phyloP scores from a whole-genome alignment of 768 basidiomycete species.

The Mycena latifolia region DNA sequence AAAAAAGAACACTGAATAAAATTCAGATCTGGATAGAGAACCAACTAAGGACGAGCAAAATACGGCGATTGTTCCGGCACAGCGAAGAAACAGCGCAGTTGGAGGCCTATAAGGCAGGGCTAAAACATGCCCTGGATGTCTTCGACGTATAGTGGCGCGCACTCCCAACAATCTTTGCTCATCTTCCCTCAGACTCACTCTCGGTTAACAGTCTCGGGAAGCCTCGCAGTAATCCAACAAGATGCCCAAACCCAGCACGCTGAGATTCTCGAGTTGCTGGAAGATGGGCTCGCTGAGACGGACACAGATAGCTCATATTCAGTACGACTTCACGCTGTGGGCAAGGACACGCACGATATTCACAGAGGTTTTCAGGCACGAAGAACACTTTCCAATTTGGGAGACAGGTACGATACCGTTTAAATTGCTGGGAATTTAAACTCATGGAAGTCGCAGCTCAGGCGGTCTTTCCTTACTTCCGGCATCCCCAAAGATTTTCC shows the following conservation, averaged over 20 bases:
- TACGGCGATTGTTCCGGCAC: conserved; percentile 7
- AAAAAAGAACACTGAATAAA: conserved; percentile 7
- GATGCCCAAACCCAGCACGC: background rate
- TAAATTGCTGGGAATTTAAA: too few relatives aligned
- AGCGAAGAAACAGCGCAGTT: conserved; percentile 9
- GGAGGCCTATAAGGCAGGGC: conserved; percentile 12
- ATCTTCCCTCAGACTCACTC: background rate
- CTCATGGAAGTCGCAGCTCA: background rate
- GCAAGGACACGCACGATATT: background rate
- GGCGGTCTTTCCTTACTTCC: background rate
- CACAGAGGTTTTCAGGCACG: background rate
- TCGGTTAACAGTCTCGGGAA: background rate
- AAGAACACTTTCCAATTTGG: background rate
- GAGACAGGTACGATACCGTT: background rate
- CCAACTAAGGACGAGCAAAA: conserved; percentile 9
- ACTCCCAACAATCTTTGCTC: background rate
- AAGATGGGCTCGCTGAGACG: background rate
- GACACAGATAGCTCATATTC: conserved; percentile 7
- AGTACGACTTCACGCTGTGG: background rate
- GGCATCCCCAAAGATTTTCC: background rate
- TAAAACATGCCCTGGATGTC: conserved; percentile 2
- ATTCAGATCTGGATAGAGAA: conserved; percentile 4
- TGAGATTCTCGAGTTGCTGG: background rate
- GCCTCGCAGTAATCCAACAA: background rate
- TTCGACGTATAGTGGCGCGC: conserved; percentile 1